Evolutionary conservation across 1,284 basidiomycete species (phyloP).

Genomic region (Lignosus rhinocerotis): DNA sequence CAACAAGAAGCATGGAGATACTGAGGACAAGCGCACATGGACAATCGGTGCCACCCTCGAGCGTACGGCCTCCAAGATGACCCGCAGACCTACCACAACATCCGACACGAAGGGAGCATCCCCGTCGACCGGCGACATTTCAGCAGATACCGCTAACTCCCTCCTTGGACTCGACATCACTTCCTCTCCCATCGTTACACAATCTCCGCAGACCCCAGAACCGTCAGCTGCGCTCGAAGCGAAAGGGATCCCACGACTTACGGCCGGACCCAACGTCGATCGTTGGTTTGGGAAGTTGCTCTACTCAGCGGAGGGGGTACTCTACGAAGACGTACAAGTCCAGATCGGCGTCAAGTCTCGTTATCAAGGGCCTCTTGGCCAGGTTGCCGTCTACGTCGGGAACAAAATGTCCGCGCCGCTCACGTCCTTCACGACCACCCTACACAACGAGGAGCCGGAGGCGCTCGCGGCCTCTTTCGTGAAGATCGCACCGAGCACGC

Average conservation of each 20-base stretch:
- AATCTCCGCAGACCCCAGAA: conserved; percentile 8
- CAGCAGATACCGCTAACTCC: conserved; percentile 68
- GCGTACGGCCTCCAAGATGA: conserved; percentile 55
- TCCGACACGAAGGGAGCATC: conserved; percentile 29
- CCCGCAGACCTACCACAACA: conserved; percentile 42
- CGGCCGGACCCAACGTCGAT: conserved; percentile 71
- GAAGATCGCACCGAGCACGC: conserved; percentile 83
- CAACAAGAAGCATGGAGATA: conserved; percentile 87
- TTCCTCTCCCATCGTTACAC: conserved; percentile 35
- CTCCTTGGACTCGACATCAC: conserved; percentile 83
- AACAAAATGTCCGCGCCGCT: conserved; percentile 91
- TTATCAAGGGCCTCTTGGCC: conserved; percentile 90
- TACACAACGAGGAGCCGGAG: conserved; percentile 74
- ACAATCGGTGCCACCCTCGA: conserved; percentile 91
- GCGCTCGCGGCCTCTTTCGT: conserved; percentile 82
- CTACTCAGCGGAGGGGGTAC: conserved; percentile 82
- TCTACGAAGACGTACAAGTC: conserved; percentile 95
- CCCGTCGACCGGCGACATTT: conserved; percentile 32
- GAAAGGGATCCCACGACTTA: conserved; percentile 47
- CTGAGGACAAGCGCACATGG: conserved; percentile 94
- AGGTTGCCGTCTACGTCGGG: conserved; percentile 92
- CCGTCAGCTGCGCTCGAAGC: conserved; percentile 28
- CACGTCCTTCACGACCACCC: conserved; percentile 84
- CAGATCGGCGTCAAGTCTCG: conserved; percentile 97
- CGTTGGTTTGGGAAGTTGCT: conserved; percentile 90